Base-by-base conservation (phyloP, 176 grass and related monocot species). In the Tillandsia leiboldiana region DNA sequence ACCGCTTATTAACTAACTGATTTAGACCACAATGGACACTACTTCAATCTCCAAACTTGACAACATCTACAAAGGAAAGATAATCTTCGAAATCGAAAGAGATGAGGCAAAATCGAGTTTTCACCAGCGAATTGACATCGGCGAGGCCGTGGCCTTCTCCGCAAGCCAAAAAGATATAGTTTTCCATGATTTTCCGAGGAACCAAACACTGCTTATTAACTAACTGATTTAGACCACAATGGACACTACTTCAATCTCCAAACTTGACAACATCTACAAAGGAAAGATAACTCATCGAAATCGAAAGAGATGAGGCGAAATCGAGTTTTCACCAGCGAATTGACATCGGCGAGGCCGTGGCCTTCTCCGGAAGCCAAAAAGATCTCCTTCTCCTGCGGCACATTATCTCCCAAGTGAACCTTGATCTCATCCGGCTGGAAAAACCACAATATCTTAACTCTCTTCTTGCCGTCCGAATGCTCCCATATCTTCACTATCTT, bases 361-460 rank as follows among this genome's bases (percentile, higher is more conserved):
- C 84, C 88, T 59, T 84, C 69, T 51, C 88, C 88, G 48, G 65
- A 84, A 53, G 88, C 84, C 72, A 91, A 82, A 84, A 91, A 91
- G 56, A 91, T 76, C 70, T 91, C 88, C 3, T 87, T 91, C 48
- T 87, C 75, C 72, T 68, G 67, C 20, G 83, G 73, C 0, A 15
- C 59, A 67, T 76, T 57, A 23, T 64, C 81, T 50, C 13, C 53
- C 61, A 91, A 77, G 77, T 82, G 52, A 12, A 52, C 73, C 59
- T 48, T 65, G 20, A 91, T 81, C 69, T 91, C 88, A 73, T 79
- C 48, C 33, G 84, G 84, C 11, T 71, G 22, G 49, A 91, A 91
- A 79, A 87, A 91, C 88, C 88, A 91, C 73, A 91, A 64, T 77
- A 91, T 84, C 63, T 91, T 91, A 53, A 87, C 71, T 87, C 71